A percentile compares a stretch with the other conserved stretches of the same genome.
Evolutionary conservation across 352 stramenopile genomes (phyloP).

Genomic region (Phytophthora megakarya): DNA sequence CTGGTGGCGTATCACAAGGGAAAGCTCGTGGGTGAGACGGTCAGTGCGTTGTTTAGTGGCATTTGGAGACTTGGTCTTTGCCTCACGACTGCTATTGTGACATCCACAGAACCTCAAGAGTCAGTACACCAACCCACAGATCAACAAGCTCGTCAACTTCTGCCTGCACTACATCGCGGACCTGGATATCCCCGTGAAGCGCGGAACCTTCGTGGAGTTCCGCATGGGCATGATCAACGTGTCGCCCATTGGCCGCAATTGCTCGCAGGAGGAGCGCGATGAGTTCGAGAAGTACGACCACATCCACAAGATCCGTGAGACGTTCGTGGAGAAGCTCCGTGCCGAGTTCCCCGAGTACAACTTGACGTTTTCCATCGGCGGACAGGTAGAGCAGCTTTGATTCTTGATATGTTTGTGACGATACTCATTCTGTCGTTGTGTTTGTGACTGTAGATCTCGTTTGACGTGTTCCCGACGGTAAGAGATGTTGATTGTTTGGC

Average conservation of each 20-base stretch:
- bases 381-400: slow-evolving; percentile 57
- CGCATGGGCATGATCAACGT: slow-evolving; percentile 99
- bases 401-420: not conserved
- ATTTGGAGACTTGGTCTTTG: not conserved
- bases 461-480: slow-evolving; percentile 96
- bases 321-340: slow-evolving; percentile 96
- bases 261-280: slow-evolving; percentile 97
- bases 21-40: slow-evolving; percentile 88
- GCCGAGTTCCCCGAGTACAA: slow-evolving; percentile 94
- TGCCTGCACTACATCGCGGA: slow-evolving; percentile 94
- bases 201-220: slow-evolving; percentile 99
- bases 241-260: slow-evolving; percentile 98
- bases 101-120: slow-evolving; percentile 89
- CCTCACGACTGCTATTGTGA: not conserved
- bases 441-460: slow-evolving; percentile 88
- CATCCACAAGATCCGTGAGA: slow-evolving; percentile 92
- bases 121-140: slow-evolving; percentile 96
- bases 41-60: slow-evolving; percentile 19
- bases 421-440: slow-evolving; percentile 2
- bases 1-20: slow-evolving; percentile 98
- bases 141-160: slow-evolving; percentile 98
- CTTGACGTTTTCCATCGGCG: slow-evolving; percentile 98
- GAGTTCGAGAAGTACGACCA: slow-evolving; percentile 98
- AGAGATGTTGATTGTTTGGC: not conserved
- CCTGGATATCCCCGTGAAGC: slow-evolving; percentile 97